Base-by-base conservation (phyloP, 306 rosid species). In the Canavalia ensiformis region DNA sequence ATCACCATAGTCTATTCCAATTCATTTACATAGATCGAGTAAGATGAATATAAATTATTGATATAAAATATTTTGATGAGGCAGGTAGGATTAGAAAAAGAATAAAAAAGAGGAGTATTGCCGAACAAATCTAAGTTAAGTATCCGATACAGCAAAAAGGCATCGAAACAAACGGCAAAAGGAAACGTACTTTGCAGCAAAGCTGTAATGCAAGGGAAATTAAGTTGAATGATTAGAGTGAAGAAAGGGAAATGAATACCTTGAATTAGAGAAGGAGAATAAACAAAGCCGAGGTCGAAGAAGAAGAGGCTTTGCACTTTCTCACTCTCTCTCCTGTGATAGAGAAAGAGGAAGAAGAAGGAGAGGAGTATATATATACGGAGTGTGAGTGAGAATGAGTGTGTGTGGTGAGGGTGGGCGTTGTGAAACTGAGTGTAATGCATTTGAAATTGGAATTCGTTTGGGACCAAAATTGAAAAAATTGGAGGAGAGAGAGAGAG, bases 1-100 rank as follows among this genome's bases (percentile, higher is more conserved):
- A 91, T 91, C 93, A 60, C 65, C 56, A 31, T 25, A 81, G 80
- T 86, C 83, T 34, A 79, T 49, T 69, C 49, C 31, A 52, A 39
- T 58, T 33, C 28, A 63, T 52, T 56, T 10, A 50, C 4, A 54
- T 13, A 82, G 79, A 80, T 78, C 79, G 74, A 71, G 64, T 72
- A 52, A 63, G 10, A 65, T 25, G 71, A 70, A 52, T 72, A 59
- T 6, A 47, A 4, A 74, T 49, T 57, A 31, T 55, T 35, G 57
- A 29, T 29, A 74, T 25, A 82, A 1, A 79, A 68, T 7, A 83
- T 6, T 33, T 47, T 0, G 65, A 60, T 11, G 57, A 46, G 25
- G 55, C 1, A 31, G 3, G 46, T 12, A 72, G 44, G 81, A 77
- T 7, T 18, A 44, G 4, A 7, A 29, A 47, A 49, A 34, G 34